Base-by-base conservation (phyloP, 768 basidiomycete species). In the Naganishia vaughanmartiniae region DNA sequence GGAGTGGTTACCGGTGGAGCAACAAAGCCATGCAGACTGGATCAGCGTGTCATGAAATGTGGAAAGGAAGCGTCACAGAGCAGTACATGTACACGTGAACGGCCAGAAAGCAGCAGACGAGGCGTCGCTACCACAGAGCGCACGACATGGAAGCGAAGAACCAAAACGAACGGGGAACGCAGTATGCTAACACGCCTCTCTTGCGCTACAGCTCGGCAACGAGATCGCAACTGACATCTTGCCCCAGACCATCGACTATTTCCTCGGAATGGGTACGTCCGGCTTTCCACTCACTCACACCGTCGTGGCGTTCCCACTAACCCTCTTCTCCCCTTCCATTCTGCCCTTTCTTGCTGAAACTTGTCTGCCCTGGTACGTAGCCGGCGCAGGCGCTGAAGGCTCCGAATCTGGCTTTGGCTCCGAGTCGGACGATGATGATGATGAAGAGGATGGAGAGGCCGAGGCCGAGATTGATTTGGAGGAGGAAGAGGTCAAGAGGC, bases 221-320 rank as follows among this genome's bases (percentile, higher is more conserved):
- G 66, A 73, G 21, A 56, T 80, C 28, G 69, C 63, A 45, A 66
- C 74, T 1, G 77, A 80, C 17, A 66, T 81, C 56, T 54, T 80
- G 19, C 75, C 76, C 17, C 73, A 79, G 26, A 70, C 72, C 9
- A 70, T 76, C 53, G 75, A 74, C 53, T 79, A 76, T 75, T 81
- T 76, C 71, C 69, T 73, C n/a, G 78, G 78, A 10, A 34, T 51
- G 28, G 74, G 70, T 71, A 42, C 54, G 70, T 42, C 12, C n/a
- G 31, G 28, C 10, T 21, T 19, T 10, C n/a, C n/a, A 11, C 19
- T 21, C 57, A 11, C 21, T 5, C 36, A 21, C 31, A n/a, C n/a
- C n/a, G n/a, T n/a, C n/a, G n/a, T n/a, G n/a, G n/a, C n/a, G n/a
- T n/a, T n/a, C n/a, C 11, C 15, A 7, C 56, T 2, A 57, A 14